Percentiles rank a stretch among this genome's conserved stretches.
Evolutionary conservation across 805 yeast genomes (phyloP).

Genomic region (Wilhelminamyces savonicus): DNA sequence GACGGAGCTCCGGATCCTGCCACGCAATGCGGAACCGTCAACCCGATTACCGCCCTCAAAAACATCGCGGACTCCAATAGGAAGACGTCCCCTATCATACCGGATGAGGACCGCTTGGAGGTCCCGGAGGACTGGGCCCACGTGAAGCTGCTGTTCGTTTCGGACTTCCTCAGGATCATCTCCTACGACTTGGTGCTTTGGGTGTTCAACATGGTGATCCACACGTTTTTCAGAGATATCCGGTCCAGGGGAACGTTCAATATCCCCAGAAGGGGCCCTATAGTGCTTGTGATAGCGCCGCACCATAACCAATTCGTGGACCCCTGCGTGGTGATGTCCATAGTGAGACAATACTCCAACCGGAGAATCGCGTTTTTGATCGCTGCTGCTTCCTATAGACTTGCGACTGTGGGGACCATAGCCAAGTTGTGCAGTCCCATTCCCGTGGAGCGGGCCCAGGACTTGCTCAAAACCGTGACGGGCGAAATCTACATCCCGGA

Average conservation of each 20-base stretch:
- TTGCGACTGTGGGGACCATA: slow-evolving; percentile 23
- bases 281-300: slow-evolving; percentile 37
- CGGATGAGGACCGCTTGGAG: no score
- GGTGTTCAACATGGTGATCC: slow-evolving; percentile 28
- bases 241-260: slow-evolving; percentile 31
- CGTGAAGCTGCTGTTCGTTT: no score
- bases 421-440: slow-evolving; percentile 30
- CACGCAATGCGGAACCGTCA: no score
- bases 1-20: no score
- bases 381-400: slow-evolving; percentile 30
- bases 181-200: slow-evolving; percentile 28
- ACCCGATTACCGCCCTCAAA: no score
- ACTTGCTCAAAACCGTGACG: slow-evolving; percentile 19
- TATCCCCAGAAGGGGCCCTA: slow-evolving; percentile 31
- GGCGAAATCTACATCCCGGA: slow-evolving; percentile 23
- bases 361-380: slow-evolving; percentile 30
- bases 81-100: no score
- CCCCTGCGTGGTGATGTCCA: slow-evolving; percentile 31
- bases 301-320: slow-evolving; percentile 40
- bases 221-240: slow-evolving; percentile 37
- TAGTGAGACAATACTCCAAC: slow-evolving; percentile 23
- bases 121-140: no score
- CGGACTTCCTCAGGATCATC: slow-evolving; percentile 17
- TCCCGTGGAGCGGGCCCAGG: slow-evolving; percentile 40
- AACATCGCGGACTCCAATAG: no score